Evolutionary conservation across 2,329 filamentous ascomycete species (phyloP).

Genomic region (Ascochyta pisi): DNA sequence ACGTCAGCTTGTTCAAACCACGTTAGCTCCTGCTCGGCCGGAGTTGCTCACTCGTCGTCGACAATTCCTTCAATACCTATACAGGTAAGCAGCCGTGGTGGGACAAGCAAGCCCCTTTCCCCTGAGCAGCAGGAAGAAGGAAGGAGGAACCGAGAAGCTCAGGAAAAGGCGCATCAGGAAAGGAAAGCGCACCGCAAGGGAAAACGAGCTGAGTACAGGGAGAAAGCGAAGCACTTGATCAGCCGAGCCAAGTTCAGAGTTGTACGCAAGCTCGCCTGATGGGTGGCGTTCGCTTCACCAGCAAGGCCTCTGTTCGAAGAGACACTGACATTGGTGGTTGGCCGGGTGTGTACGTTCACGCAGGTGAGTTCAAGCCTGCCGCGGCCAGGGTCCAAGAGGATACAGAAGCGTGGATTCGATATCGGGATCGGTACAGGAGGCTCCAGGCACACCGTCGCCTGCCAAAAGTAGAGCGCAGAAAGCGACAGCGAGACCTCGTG

Average conservation of each 20-base stretch:
- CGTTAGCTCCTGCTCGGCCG: neutral
- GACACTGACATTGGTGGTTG: conserved; percentile 27
- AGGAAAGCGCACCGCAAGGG: neutral
- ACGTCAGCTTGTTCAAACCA: neutral
- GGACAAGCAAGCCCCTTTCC: neutral
- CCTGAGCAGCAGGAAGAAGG: neutral
- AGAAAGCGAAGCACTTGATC: neutral
- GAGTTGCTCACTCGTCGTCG: neutral
- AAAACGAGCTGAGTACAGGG: neutral
- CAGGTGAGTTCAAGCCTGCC: conserved; percentile 29
- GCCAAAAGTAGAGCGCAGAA: conserved; percentile 5
- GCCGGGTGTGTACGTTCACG: conserved; percentile 34
- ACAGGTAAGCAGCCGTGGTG: neutral
- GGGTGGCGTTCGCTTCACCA: conserved; percentile 17
- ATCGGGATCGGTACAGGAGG: conserved; percentile 22
- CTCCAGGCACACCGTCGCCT: conserved; percentile 9
- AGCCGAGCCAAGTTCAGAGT: conserved; percentile 1
- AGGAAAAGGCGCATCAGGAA: neutral
- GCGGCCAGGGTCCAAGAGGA: conserved; percentile 15
- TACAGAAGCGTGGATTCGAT: conserved; percentile 32
- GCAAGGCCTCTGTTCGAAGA: neutral
- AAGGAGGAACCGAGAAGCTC: neutral
- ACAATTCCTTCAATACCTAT: neutral
- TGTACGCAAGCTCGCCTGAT: conserved; percentile 9
- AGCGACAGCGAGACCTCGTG: conserved; percentile 3